Evolutionary conservation across 257 asterid species (phyloP).

Genomic region (Capsicum chinense): DNA sequence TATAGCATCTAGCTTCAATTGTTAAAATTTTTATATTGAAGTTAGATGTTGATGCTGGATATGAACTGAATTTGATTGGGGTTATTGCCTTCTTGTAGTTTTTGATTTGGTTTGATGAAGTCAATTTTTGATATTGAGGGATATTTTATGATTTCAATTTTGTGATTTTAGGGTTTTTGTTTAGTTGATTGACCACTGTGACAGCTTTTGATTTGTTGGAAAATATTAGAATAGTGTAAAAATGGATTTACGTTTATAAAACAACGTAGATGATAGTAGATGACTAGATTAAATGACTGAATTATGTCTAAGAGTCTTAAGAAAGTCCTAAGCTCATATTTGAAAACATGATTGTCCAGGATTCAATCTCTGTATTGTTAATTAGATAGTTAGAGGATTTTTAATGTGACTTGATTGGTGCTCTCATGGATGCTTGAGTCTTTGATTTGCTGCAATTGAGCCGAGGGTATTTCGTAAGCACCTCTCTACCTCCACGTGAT

Average conservation of each 20-base stretch:
- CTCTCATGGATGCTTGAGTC: background rate
- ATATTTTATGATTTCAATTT: background rate
- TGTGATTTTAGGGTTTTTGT: constrained; percentile 11
- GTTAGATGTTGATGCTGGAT: background rate
- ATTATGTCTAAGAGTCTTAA: background rate
- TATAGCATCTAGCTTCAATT: no score
- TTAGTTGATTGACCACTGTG: background rate
- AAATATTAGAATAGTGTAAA: background rate
- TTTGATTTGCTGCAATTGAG: no score
- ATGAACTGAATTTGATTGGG: constrained; percentile 24
- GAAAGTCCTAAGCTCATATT: background rate
- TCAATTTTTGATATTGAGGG: background rate
- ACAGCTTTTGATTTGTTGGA: background rate
- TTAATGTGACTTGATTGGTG: constrained; percentile 12
- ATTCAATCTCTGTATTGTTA: constrained; percentile 1
- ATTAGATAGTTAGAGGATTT: background rate
- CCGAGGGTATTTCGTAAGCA: no score
- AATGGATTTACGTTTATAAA: background rate
- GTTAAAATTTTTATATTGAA: no score
- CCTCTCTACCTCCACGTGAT: no score
- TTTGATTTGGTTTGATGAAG: background rate
- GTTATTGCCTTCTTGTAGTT: background rate
- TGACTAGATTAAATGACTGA: background rate
- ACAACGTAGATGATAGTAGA: background rate
- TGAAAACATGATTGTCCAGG: background rate